Percentiles rank a stretch among this genome's conserved stretches.
Evolutionary conservation across 2,329 filamentous ascomycete genomes (phyloP).

Genomic region (Bisporella sp.): DNA sequence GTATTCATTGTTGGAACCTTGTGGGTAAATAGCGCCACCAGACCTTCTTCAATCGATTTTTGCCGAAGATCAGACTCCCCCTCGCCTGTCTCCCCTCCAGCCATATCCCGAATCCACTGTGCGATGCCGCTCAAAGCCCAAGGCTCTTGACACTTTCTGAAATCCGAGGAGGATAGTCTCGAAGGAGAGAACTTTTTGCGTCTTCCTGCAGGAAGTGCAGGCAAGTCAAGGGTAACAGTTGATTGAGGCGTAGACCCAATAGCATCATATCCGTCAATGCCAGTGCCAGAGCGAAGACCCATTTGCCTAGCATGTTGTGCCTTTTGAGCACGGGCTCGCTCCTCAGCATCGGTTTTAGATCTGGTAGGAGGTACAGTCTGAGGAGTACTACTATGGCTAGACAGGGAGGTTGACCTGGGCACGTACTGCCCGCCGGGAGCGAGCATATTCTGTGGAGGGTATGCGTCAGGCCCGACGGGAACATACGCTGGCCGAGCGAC

Average conservation of each 20-base stretch:
- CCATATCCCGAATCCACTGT: slow-evolving; percentile 79
- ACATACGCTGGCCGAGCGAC: slow-evolving; percentile 19
- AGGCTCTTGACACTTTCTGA: slow-evolving; percentile 77
- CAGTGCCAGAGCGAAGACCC: slow-evolving; percentile 41
- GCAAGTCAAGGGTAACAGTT: slow-evolving; percentile 69
- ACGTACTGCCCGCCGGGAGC: slow-evolving; percentile 36
- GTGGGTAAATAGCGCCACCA: slow-evolving; percentile 83
- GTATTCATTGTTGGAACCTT: slow-evolving; percentile 99
- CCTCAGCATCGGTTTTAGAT: slow-evolving; percentile 85
- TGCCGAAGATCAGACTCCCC: slow-evolving; percentile 83
- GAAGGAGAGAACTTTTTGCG: slow-evolving; percentile 79
- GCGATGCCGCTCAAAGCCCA: slow-evolving; percentile 91
- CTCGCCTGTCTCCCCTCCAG: slow-evolving; percentile 45
- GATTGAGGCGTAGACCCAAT: slow-evolving; percentile 36
- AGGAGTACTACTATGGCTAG: slow-evolving; percentile 74
- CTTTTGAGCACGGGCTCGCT: slow-evolving; percentile 30
- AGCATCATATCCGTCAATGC: slow-evolving; percentile 51
- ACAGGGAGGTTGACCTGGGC: slow-evolving; percentile 73
- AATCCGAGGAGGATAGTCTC: slow-evolving; percentile 74
- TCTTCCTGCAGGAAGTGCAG: slow-evolving; percentile 71
- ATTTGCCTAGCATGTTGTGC: slow-evolving; percentile 36
- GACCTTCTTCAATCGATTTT: slow-evolving; percentile 77
- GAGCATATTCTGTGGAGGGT: slow-evolving; percentile 36
- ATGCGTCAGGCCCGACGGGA: slow-evolving; percentile 23
- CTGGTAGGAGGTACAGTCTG: slow-evolving; percentile 74